Base-by-base conservation (phyloP, 2,329 filamentous ascomycete genomes). In the Xylaria sp. region DNA sequence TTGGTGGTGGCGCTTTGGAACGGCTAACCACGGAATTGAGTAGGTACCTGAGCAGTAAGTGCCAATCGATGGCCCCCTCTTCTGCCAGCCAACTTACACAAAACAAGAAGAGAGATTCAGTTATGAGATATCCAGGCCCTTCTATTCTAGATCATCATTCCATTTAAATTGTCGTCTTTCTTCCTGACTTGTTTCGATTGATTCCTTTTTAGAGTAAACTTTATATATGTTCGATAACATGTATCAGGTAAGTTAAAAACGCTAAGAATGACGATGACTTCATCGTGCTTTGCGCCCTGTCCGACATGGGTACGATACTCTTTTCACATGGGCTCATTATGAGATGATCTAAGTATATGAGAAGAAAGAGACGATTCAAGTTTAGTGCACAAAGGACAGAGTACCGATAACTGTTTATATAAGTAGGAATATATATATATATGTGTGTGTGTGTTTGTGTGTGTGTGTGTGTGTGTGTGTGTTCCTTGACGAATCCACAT, bases 261-360 rank as follows among this genome's bases (percentile, higher is more conserved):
- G 28, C 52, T 23, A 7, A 48, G 36, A 31, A 59, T 60, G 61
- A 59, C 12, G 55, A n/a, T 52, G 54, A 63, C 54, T 46, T 48
- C 12, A 31, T 66, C 7, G 23, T 23, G 18, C 51, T 18, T 41
- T 12, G 3, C 13, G 5, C 43, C 8, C 2, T 48, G 2, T 59
- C 39, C 63, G 9, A 64, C 60, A 54, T 66, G 54, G 52, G 31
- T 46, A 48, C 51, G 52, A 41, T 46, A 48, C 51, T 56, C 12
- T 41, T 9, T 62, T 62, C 4, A n/a, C 13, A 48, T 52, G 62
- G 3, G 5, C 23, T 48, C 36, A 48, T 28, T 36, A 10, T 49
- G 25, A 43, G 31, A 31, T 1, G 3, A 57, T 3, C 20, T 3
- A 20, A 55, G 6, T 36, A 20, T 3, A 6, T 9, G 7, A 20